phyloP scores from a whole-genome alignment of 495 filamentous ascomycete species.

The Xylaria acuta region DNA sequence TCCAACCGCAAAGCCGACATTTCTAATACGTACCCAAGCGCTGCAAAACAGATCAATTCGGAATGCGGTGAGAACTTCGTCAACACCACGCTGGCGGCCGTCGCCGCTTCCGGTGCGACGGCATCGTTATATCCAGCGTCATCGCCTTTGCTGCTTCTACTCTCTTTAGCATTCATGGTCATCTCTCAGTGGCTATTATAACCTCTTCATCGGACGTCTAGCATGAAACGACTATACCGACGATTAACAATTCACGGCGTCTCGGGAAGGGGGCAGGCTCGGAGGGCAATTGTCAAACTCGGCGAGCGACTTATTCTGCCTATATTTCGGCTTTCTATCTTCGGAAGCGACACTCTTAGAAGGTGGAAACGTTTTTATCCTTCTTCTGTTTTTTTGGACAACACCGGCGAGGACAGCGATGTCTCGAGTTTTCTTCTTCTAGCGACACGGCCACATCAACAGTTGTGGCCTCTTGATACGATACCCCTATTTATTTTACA shows the following conservation, averaged over 20 bases:
- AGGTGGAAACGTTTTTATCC: neutral
- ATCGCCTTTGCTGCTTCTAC: slow-evolving; percentile 31
- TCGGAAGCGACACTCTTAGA: neutral
- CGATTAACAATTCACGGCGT: neutral
- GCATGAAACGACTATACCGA: neutral
- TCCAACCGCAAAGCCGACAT: slow-evolving; percentile 65
- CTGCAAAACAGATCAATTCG: slow-evolving; percentile 69
- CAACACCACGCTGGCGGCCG: slow-evolving; percentile 62
- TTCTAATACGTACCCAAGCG: slow-evolving; percentile 62
- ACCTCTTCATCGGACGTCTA: neutral
- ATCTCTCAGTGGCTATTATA: slow-evolving; percentile 23
- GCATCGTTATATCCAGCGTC: slow-evolving; percentile 24
- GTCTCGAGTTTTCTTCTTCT: neutral
- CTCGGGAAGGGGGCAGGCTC: neutral
- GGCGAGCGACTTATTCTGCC: neutral
- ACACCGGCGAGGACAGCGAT: neutral
- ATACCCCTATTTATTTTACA: slow-evolving; percentile 15
- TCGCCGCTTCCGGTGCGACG: slow-evolving; percentile 29
- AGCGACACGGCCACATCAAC: neutral
- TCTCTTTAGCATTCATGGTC: slow-evolving; percentile 23
- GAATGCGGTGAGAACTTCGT: slow-evolving; percentile 70
- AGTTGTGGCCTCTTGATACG: slow-evolving; percentile 6
- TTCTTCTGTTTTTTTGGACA: neutral
- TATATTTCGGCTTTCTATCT: neutral
- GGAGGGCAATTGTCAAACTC: neutral